A percentile compares a stretch with the other conserved stretches of the same genome.
phyloP scores from a whole-genome alignment of 192 early-diverging fungal species.

The Hyaloraphidium curvatum region DNA sequence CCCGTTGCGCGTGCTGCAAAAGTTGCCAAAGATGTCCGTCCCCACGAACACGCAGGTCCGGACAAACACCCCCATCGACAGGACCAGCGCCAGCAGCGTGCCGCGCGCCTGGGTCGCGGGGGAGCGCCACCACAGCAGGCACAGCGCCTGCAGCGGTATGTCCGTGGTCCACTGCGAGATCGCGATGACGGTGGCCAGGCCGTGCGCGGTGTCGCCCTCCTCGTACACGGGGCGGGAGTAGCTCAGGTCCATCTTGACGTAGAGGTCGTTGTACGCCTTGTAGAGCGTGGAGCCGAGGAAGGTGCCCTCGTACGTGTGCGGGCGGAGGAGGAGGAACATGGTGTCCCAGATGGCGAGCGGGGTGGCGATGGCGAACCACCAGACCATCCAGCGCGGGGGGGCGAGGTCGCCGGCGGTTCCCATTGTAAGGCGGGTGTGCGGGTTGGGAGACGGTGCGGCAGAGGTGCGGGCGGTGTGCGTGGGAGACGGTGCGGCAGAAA shows the following conservation, averaged over 20 bases:
- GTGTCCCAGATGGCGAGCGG: neutral
- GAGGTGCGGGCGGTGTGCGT: too few relatives aligned
- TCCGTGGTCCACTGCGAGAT: neutral
- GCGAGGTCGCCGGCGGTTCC: too few relatives aligned
- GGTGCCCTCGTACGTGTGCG: neutral
- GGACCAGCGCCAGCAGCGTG: neutral
- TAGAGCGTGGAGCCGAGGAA: neutral
- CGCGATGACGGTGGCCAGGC: neutral
- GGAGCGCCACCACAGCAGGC: neutral
- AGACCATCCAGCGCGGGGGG: neutral
- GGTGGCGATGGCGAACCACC: neutral
- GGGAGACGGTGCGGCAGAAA: too few relatives aligned
- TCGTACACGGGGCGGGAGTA: slow-evolving; percentile 1
- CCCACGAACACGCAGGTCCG: neutral
- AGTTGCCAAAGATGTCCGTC: neutral
- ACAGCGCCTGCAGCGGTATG: neutral
- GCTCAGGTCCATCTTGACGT: neutral
- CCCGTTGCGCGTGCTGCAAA: neutral
- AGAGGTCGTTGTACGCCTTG: neutral
- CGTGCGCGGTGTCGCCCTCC: neutral
- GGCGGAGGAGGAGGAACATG: neutral
- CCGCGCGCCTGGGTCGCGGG: neutral
- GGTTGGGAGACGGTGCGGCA: too few relatives aligned
- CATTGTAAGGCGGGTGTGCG: too few relatives aligned
- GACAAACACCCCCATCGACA: neutral